Evolutionary conservation across 805 yeast species (phyloP).

Genomic region (Dipodascopsis uninucleata): DNA sequence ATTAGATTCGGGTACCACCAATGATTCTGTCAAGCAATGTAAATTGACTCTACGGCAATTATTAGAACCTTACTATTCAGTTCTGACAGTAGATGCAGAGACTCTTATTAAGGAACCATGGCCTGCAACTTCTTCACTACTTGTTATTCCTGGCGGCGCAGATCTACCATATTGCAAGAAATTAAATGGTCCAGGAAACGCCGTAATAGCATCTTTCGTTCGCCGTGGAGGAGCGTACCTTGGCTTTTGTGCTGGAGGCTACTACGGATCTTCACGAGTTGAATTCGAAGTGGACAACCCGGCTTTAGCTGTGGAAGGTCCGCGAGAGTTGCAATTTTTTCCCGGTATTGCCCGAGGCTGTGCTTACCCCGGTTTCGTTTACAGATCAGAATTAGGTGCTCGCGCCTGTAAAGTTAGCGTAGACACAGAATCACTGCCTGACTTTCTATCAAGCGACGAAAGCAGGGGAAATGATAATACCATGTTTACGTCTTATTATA

Average conservation of each 20-base stretch:
- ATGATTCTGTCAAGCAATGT: constrained; percentile 81
- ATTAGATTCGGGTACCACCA: constrained; percentile 74
- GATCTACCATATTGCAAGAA: constrained; percentile 79
- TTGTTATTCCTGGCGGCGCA: constrained; percentile 96
- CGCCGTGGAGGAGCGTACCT: constrained; percentile 74
- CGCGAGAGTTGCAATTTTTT: constrained; percentile 74
- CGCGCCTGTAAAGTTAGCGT: constrained; percentile 48
- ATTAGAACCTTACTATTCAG: constrained; percentile 86
- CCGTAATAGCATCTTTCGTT: constrained; percentile 58
- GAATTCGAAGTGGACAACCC: constrained; percentile 82
- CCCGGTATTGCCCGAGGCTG: constrained; percentile 84
- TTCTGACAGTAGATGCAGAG: constrained; percentile 60
- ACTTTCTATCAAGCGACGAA: neutral
- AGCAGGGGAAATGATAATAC: neutral
- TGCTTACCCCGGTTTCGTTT: constrained; percentile 74
- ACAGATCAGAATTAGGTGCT: constrained; percentile 74
- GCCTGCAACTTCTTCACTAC: constrained; percentile 69
- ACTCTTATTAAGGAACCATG: constrained; percentile 80
- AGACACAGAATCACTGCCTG: constrained; percentile 21
- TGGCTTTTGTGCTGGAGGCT: constrained; percentile 96
- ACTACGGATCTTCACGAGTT: constrained; percentile 67
- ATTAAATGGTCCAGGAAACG: constrained; percentile 67
- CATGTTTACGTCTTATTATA: constrained; percentile 50
- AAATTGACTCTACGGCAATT: constrained; percentile 68
- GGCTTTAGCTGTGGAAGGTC: constrained; percentile 69